phyloP scores from a whole-genome alignment of 306 rosid species.

The Malus sylvestris region DNA sequence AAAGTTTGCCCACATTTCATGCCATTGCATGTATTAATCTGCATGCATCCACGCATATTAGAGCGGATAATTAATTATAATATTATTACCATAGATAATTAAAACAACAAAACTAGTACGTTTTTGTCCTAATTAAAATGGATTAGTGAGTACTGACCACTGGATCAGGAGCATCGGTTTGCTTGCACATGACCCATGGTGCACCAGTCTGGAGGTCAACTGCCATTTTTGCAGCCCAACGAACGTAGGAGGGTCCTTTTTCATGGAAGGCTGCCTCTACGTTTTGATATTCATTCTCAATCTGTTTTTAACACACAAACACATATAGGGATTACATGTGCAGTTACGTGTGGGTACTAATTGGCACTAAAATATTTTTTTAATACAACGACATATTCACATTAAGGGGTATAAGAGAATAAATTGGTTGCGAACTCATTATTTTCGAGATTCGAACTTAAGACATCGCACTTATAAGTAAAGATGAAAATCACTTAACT shows the following conservation, averaged over 20 bases:
- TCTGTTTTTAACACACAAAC: constrained; percentile 9
- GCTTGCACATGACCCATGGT: constrained; percentile 87
- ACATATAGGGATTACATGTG: too few relatives aligned
- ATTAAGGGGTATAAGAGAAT: too few relatives aligned
- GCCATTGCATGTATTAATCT: constrained; percentile 83
- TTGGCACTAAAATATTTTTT: too few relatives aligned
- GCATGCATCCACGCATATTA: not conserved
- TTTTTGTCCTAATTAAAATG: too few relatives aligned
- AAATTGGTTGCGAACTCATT: too few relatives aligned
- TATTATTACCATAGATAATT: too few relatives aligned
- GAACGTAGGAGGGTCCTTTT: constrained; percentile 36
- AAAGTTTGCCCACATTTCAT: constrained; percentile 68
- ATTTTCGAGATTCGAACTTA: too few relatives aligned
- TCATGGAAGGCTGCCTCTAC: constrained; percentile 42
- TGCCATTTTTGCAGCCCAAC: constrained; percentile 71
- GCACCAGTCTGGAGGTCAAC: constrained; percentile 61
- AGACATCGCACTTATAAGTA: rapidly evolving
- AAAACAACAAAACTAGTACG: too few relatives aligned
- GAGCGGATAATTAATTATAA: too few relatives aligned
- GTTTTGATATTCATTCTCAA: constrained; percentile 69
- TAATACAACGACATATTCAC: too few relatives aligned
- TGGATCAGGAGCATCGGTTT: constrained; percentile 75
- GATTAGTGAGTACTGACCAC: constrained; percentile 33
- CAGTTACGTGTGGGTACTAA: too few relatives aligned
- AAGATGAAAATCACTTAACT: rapidly evolving